These are phyloP conservation scores for Rubus parviflorus DNA, from an alignment of 306 rosid species.

Conservation along the genomic window DNA sequence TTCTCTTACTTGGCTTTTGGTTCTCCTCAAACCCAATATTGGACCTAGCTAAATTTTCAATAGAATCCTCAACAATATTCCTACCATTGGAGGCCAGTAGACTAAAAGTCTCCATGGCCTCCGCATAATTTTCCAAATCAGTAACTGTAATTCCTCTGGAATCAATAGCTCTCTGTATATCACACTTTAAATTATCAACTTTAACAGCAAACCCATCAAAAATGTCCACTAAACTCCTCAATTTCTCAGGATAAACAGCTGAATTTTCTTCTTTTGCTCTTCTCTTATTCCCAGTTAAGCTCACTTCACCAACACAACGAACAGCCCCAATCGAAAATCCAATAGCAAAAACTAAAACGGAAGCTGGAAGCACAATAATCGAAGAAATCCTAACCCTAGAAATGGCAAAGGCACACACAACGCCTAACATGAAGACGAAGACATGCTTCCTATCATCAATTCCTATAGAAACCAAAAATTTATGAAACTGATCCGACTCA, in stretches of 20 bases:
- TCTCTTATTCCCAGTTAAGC: slow-evolving; percentile 47
- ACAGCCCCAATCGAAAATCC: slow-evolving; percentile 73
- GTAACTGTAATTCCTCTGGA: slow-evolving; percentile 50
- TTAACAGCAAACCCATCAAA: slow-evolving; percentile 53
- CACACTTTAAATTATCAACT: slow-evolving; percentile 51
- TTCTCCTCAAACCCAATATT: slow-evolving; percentile 44
- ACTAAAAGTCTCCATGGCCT: slow-evolving; percentile 44
- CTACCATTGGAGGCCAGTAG: slow-evolving; percentile 47
- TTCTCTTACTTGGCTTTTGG: slow-evolving; percentile 49
- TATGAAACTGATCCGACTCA: slow-evolving; percentile 57
- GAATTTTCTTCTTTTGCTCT: slow-evolving; percentile 51
- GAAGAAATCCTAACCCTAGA: slow-evolving; percentile 87
- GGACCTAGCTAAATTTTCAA: slow-evolving; percentile 48
- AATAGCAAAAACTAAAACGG: slow-evolving; percentile 61
- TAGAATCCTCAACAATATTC: slow-evolving; percentile 36
- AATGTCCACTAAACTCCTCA: slow-evolving; percentile 47
- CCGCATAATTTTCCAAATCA: slow-evolving; percentile 63
- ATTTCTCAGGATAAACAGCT: slow-evolving; percentile 44
- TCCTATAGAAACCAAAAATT: slow-evolving; percentile 64
- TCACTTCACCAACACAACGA: slow-evolving; percentile 47
- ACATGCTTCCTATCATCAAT: slow-evolving; percentile 60
- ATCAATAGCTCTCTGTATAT: slow-evolving; percentile 52
- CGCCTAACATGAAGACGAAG: slow-evolving; percentile 61
- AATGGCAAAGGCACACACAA: slow-evolving; percentile 78
- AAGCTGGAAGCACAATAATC: slow-evolving; percentile 68